A percentile compares a stretch with the other conserved stretches of the same genome.
Conservation (phyloP, 164 flowering plant genomes). For the Akebia trifoliata region DNA sequence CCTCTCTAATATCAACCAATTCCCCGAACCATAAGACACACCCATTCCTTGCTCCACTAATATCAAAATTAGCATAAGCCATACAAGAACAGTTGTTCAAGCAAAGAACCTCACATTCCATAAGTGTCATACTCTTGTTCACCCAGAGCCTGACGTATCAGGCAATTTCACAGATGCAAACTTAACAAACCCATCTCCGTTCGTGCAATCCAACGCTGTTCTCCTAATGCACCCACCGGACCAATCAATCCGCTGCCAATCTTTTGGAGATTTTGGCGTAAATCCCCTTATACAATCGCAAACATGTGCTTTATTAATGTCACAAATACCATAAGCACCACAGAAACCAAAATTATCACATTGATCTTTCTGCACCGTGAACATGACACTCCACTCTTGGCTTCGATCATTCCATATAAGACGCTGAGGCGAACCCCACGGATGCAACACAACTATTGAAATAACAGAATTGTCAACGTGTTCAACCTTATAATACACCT, state of each 20-base stretch:
- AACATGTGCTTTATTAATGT: not conserved
- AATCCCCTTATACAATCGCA: constrained; percentile 18
- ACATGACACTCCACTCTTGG: constrained; percentile 15
- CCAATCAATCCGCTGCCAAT: constrained; percentile 12
- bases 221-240: constrained; percentile 15
- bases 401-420: not conserved
- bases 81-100: constrained; percentile 28
- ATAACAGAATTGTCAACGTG: not conserved
- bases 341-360: constrained; percentile 40
- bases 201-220: constrained; percentile 1
- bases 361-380: constrained; percentile 33
- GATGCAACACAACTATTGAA: not conserved
- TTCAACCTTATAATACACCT: not conserved
- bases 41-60: constrained; percentile 9
- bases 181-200: constrained; percentile 5
- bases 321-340: constrained; percentile 26
- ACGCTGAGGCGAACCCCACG: not conserved
- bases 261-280: constrained; percentile 9
- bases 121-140: constrained; percentile 14
- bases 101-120: constrained; percentile 23
- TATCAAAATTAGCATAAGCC: constrained; percentile 18
- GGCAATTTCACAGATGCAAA: not conserved
- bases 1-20: constrained; percentile 18
- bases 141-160: not conserved
- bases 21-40: constrained; percentile 28